Evolutionary conservation across 2,329 filamentous ascomycete species (phyloP).

Genomic region (Sporothrix protearum): DNA sequence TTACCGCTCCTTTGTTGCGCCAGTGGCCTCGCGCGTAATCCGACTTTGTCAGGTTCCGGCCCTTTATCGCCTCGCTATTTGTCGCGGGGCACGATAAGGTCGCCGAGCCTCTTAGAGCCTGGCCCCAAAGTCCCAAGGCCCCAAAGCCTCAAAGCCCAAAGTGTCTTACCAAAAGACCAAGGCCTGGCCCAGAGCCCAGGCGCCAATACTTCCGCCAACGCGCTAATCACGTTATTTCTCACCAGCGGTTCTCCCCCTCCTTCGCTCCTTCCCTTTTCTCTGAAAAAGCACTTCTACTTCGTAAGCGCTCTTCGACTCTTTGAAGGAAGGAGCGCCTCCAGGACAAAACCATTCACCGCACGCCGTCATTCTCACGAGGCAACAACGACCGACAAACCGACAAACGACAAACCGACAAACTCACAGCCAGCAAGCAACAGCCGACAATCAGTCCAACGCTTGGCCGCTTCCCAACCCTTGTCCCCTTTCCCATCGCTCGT

Average conservation of each 20-base stretch:
- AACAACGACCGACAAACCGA: background rate
- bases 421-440: background rate
- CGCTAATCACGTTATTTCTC: constrained; percentile 27
- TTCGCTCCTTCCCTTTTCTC: background rate
- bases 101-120: background rate
- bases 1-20: constrained; percentile 8
- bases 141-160: too few relatives aligned
- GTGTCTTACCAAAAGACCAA: background rate
- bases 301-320: constrained; percentile 8
- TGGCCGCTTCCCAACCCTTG: background rate
- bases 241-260: background rate
- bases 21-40: constrained; percentile 12
- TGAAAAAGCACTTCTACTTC: constrained; percentile 8
- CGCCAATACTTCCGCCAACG: constrained; percentile 20
- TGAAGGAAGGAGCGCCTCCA: constrained; percentile 1
- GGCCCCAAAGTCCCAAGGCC: too few relatives aligned
- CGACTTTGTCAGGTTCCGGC: constrained; percentile 20
- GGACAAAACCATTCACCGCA: background rate
- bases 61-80: constrained; percentile 24
- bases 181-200: constrained; percentile 4
- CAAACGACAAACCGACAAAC: background rate
- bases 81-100: constrained; percentile 23
- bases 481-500: background rate
- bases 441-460: background rate
- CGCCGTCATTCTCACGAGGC: background rate